Evolutionary conservation across 148 eudicot genomes (phyloP).

Genomic region (Camellia lanceoleosa): DNA sequence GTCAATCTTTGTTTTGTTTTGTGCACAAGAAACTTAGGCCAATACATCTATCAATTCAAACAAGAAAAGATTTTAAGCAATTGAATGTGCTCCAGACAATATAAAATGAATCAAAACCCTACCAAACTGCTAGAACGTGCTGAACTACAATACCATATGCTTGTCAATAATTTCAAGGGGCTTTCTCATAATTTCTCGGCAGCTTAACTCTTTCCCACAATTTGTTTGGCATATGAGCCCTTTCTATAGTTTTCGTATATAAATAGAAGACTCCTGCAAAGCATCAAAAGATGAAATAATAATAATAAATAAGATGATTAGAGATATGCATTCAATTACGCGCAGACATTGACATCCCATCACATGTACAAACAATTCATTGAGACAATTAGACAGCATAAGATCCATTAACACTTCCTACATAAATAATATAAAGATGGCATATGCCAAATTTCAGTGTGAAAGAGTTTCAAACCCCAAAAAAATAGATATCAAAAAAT

Average conservation of each 20-base stretch:
- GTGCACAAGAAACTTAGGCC: slow-evolving; percentile 90
- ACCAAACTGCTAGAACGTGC: background rate
- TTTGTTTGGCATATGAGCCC: slow-evolving; percentile 95
- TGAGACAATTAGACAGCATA: too few relatives aligned
- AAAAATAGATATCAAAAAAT: too few relatives aligned
- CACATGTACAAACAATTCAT: too few relatives aligned
- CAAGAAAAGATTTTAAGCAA: background rate
- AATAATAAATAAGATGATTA: too few relatives aligned
- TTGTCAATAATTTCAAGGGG: slow-evolving; percentile 79
- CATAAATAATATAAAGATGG: too few relatives aligned
- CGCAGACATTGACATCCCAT: too few relatives aligned
- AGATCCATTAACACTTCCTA: too few relatives aligned
- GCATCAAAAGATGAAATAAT: background rate
- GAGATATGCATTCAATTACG: too few relatives aligned
- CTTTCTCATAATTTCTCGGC: slow-evolving; percentile 77
- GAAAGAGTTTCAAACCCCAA: too few relatives aligned
- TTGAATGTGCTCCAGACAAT: background rate
- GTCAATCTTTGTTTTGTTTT: slow-evolving; percentile 88
- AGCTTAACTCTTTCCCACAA: slow-evolving; percentile 92
- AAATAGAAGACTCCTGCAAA: slow-evolving; percentile 77
- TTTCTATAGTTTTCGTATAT: slow-evolving; percentile 91
- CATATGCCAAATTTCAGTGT: too few relatives aligned
- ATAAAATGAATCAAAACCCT: background rate
- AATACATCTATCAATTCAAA: slow-evolving; percentile 56
- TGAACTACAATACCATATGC: slow-evolving; percentile 57